Evolutionary conservation across 2,329 filamentous ascomycete genomes (phyloP), one percentile per base, ranked within the genome.

Genomic region (Exserohilum rostratum): DNA sequence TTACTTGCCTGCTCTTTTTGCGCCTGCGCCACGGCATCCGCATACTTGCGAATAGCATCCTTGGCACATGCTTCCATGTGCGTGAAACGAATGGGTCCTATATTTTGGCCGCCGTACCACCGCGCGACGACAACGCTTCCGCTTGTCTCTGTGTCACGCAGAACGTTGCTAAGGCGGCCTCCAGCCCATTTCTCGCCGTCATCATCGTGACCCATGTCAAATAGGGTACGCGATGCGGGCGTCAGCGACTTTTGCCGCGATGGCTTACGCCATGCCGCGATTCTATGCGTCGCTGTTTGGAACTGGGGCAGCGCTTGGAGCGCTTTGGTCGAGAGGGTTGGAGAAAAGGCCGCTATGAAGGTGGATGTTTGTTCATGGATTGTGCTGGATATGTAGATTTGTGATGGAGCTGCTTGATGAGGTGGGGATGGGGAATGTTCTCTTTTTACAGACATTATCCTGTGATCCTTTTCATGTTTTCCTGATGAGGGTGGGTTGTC

Each of bases 141-240:
- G 38, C 72, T 69, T 12, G 78, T 76, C 15, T 77, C 67, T 58
- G 77, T 72, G 10, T 78, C 75, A 20, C 74, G 71, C 11, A 85
- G 74, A 18, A 83, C 74, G 50, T 77, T 76, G 62, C 79, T 73
- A 3, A 84, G 70, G 20, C 75, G 75, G 52, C 76, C 77, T 4
- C 81, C 82, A 0, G 76, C 82, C 67, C 81, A 80, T 47, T 77
- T 79, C 64, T 85, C 82, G 12, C 82, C 82, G 57, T 84, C 82
- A 53, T 84, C 82, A 50, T 84, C 81, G 45, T 78, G 74, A 11
- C 78, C 79, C 0, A 73, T 67, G 34, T 79, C 75, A 60, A 77
- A 81, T 5, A 77, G 52, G 0, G 75, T 66, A 29, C 71, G 73
- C 1, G 67, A 61, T 22, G 52, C 55, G 12, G 73, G 70, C 10